Base-by-base conservation (phyloP, 2,329 filamentous ascomycete species). In the Pseudocercospora macadamiae region DNA sequence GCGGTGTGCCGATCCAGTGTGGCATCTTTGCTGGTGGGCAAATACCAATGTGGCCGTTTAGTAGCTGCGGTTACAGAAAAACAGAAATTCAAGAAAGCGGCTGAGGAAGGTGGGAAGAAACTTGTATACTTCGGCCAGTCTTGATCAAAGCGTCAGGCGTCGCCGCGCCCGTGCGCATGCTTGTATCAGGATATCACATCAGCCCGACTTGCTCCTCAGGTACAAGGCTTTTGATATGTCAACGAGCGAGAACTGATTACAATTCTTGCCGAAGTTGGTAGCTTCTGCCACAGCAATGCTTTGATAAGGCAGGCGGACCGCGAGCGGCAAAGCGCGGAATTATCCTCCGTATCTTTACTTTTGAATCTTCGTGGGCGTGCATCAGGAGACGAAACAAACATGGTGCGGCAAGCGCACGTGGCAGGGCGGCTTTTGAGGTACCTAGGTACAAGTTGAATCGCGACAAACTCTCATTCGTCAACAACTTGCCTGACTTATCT, bases 21-120 rank as follows among this genome's bases (percentile, higher is more conserved):
- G 56, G 56, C 56, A 59, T 59, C n/a, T 54, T n/a, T 54, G n/a
- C 3, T 30, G 26, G 12, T 28, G 30, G 18, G 47, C 19, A 21
- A 14, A n/a, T n/a, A n/a, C n/a, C n/a, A n/a, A n/a, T n/a, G n/a
- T n/a, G n/a, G n/a, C n/a, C n/a, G n/a, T n/a, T n/a, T n/a, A n/a
- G n/a, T n/a, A n/a, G n/a, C n/a, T n/a, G n/a, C n/a, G n/a, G n/a
- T n/a, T 44, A 19, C 14, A 1, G 39, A 9, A 19, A 44, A 25
- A 44, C 39, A 19, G 19, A 12, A 44, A 44, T n/a, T n/a, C n/a
- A n/a, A n/a, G n/a, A n/a, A n/a, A n/a, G n/a, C n/a, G n/a, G n/a
- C n/a, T n/a, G n/a, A n/a, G n/a, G n/a, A n/a, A n/a, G n/a, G n/a
- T n/a, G n/a, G n/a, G n/a, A n/a, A n/a, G n/a, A n/a, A n/a, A n/a